Base-by-base conservation (phyloP, 768 basidiomycete genomes). In the Hygrocybe punicea region DNA sequence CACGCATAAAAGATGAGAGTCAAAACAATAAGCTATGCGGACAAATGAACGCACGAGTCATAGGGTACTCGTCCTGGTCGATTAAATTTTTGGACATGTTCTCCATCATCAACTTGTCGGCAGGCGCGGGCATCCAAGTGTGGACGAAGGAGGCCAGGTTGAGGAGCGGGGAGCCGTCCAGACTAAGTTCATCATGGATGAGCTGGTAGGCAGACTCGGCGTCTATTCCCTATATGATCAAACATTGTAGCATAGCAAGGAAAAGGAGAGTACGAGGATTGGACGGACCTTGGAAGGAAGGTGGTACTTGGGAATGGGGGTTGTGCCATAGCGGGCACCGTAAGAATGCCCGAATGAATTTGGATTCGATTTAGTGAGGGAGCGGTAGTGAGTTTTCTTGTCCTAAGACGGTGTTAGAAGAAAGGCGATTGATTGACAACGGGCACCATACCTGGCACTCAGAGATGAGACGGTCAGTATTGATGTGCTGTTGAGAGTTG, bases 11-110 rank as follows among this genome's bases (percentile, higher is more conserved):
- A n/a, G n/a, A n/a, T n/a, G n/a, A n/a, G n/a, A n/a, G n/a, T n/a
- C n/a, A 35, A 21, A 39, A 48, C 11, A 37, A 48, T 33, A 54
- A 16, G 50, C n/a, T n/a, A n/a, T n/a, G n/a, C n/a, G n/a, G n/a
- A n/a, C n/a, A n/a, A n/a, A n/a, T n/a, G n/a, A 34, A 73, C 76
- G 29, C 61, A 80, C 80, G 80, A n/a, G 83, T 81, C 4, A 81
- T 79, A 11, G 85, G 85, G 68, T 89, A 88, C 66, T 88, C 86
- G 66, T 87, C 86, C 55, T 33, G 57, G 72, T 78, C 80, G 23
- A 86, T 84, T 16, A 86, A 69, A 67, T 88, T 89, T 63, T 87
- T 87, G 61, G 74, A 76, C 56, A 85, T 74, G 63, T 87, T 87
- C 70, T 86, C 85, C 44, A 72, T 62, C 67, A 85, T 79, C 33